Evolutionary conservation across 768 basidiomycete species (phyloP), one percentile per base, ranked within the genome.

Genomic region (Calvatia gigantea): DNA sequence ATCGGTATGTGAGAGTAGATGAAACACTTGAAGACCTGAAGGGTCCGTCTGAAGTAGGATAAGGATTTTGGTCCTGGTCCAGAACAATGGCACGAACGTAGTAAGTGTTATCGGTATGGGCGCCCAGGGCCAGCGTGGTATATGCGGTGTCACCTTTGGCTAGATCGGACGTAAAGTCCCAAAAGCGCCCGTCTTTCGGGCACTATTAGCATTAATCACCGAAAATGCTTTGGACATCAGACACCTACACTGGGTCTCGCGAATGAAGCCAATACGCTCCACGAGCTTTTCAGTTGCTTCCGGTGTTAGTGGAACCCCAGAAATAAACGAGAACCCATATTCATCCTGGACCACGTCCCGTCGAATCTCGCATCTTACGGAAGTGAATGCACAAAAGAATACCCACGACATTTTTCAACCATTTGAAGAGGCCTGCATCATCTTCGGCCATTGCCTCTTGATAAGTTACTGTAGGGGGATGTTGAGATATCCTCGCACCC

Each of bases 121-220:
- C 94, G 3, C 82, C 85, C 6, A 99, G 82, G 0, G 87, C 89
- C 42, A 96, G 71, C 5, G 86, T 91, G 3, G 94, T 93, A 73
- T 99, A 99, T 0, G 96, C 94, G 6, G 94, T 89, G 68, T 99
- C 96, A 11, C 94, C 94, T 63, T 88, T 93, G 15, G 87, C 85
- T 19, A 95, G 78, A 65, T 96, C 86, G 0, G 95, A 84, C 0
- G 94, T 97, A 65, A 98, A 96, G 64, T 98, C 93, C 95, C 96
- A 99, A 71, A 98, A 95, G 55, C 84, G 86, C 31, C 95, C 96
- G 64, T 98, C 93, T 94, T 59, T 1, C 32, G 37, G 28, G 15
- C 23, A 8, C n/a, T 37, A 42, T 41, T 29, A 32, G 47, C 15
- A 29, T n/a, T n/a, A n/a, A n/a, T 6, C 4, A 47, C 31, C 15